Evolutionary conservation across 805 yeast species (phyloP).

Genomic region (Cyberlindnera samutprakarnensis): DNA sequence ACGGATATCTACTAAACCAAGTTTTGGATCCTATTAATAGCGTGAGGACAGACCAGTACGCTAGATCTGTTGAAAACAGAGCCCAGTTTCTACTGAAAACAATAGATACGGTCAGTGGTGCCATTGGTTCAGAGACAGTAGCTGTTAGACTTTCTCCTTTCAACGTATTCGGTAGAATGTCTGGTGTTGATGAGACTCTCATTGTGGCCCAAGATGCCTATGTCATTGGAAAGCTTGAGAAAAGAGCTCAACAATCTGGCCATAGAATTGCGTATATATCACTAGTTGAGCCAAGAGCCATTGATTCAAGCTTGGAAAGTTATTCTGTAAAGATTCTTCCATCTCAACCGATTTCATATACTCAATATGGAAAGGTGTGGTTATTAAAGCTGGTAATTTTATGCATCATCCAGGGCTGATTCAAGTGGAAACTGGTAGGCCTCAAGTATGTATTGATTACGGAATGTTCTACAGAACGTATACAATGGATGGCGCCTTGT

Average conservation of each 20-base stretch:
- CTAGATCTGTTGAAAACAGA: conserved; percentile 43
- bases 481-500: no score
- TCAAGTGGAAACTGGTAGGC: no score
- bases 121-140: conserved; percentile 42
- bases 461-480: no score
- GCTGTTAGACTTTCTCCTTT: conserved; percentile 45
- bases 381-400: conserved; percentile 23
- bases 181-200: conserved; percentile 30
- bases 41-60: conserved; percentile 45
- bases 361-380: conserved; percentile 37
- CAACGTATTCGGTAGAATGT: conserved; percentile 31
- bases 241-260: conserved; percentile 28
- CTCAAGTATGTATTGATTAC: no score
- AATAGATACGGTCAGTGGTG: conserved; percentile 41
- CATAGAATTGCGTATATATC: conserved; percentile 30
- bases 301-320: conserved; percentile 4
- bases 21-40: conserved; percentile 42
- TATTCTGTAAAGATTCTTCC: no score
- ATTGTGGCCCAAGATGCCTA: conserved; percentile 32
- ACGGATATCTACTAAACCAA: conserved; percentile 54
- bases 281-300: conserved; percentile 28
- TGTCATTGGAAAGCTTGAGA: conserved; percentile 32
- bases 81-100: conserved; percentile 37
- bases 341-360: conserved; percentile 29
- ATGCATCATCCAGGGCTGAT: conserved; percentile 11